Conservation (phyloP, 345 rosid genomes). For the Heritiera littoralis region DNA sequence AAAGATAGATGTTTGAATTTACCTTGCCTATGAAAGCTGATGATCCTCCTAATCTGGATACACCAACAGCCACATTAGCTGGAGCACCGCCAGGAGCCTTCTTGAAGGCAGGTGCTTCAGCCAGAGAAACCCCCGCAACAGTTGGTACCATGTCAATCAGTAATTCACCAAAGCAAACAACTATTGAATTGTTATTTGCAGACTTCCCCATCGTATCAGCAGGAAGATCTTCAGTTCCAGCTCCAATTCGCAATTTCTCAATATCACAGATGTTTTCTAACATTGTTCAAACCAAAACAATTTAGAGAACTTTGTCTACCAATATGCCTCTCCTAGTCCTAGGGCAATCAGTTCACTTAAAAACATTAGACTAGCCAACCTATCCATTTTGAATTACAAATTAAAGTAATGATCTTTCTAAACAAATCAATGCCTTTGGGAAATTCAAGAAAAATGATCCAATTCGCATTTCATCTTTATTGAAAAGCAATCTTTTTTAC, state of each 20-base stretch:
- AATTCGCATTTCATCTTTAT: not conserved
- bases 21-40: conserved; percentile 99
- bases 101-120: conserved; percentile 95
- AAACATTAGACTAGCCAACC: conserved; percentile 2
- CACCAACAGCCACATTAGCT: conserved; percentile 95
- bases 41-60: conserved; percentile 87
- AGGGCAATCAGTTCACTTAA: not conserved
- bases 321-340: conserved; percentile 1
- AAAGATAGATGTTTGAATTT: conserved; percentile 20
- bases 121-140: conserved; percentile 80
- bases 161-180: conserved; percentile 94
- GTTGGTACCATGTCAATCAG: conserved; percentile 96
- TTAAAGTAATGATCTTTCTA: not conserved
- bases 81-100: conserved; percentile 99
- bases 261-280: conserved; percentile 14
- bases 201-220: conserved; percentile 24
- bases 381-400: not conserved
- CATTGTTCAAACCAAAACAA: not conserved
- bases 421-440: not conserved
- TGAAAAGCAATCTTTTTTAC: not conserved
- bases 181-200: conserved; percentile 35
- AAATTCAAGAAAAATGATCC: not conserved
- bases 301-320: conserved; percentile 5
- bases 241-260: conserved; percentile 23
- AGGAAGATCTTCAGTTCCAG: conserved; percentile 38